Conservation (phyloP, 192 early-diverging fungal species). For the Powellomyces hirtus region DNA sequence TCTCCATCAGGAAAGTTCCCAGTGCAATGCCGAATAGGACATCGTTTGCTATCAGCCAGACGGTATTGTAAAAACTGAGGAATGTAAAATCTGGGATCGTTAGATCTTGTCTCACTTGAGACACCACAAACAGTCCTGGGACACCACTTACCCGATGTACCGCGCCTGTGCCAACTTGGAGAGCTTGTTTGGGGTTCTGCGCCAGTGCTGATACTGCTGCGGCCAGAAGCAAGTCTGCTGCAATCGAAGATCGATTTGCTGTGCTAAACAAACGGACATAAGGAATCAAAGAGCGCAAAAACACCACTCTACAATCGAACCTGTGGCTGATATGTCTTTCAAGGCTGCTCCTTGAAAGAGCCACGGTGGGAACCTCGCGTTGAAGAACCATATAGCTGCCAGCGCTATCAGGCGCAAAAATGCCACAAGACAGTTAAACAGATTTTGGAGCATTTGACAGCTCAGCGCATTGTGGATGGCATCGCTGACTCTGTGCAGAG, state of each 20-base stretch:
- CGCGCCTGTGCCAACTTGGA: constrained; percentile 61
- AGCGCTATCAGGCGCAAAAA: constrained; percentile 54
- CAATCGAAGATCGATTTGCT: constrained; percentile 86
- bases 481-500: too few species aligned
- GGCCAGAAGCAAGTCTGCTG: constrained; percentile 86
- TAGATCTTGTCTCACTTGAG: neutral
- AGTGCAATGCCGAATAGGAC: constrained; percentile 81
- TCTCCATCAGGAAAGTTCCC: constrained; percentile 66
- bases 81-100: neutral
- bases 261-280: constrained; percentile 61
- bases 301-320: neutral
- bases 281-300: too few species aligned
- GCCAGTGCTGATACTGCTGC: constrained; percentile 74
- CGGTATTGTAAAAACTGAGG: constrained; percentile 86
- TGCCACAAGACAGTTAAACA: too few species aligned
- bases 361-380: constrained; percentile 50
- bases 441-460: too few species aligned
- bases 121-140: neutral
- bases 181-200: constrained; percentile 55
- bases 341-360: constrained; percentile 12
- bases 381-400: constrained; percentile 56
- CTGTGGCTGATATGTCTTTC: constrained; percentile 20
- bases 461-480: too few species aligned
- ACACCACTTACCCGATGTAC: constrained; percentile 66
- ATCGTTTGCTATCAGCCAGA: constrained; percentile 94